Conservation (phyloP, 345 rosid genomes). For the Rhizophora mangle region DNA sequence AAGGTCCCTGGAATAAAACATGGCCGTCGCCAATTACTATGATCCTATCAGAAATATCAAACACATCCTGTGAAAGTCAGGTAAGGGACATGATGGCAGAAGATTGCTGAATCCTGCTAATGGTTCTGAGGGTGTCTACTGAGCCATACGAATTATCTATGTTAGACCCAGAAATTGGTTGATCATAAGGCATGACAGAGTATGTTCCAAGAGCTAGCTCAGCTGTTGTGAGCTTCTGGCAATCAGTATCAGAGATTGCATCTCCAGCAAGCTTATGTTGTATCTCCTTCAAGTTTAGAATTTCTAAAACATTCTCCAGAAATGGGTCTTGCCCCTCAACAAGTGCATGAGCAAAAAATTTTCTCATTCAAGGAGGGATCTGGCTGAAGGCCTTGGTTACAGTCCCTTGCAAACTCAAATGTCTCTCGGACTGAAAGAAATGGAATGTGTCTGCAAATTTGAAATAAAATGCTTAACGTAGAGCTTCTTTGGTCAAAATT, state of each 20-base stretch:
- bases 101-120: slow-evolving; percentile 36
- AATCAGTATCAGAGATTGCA: slow-evolving; percentile 26
- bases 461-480: background rate
- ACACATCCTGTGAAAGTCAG: slow-evolving; percentile 29
- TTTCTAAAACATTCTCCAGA: slow-evolving; percentile 32
- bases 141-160: slow-evolving; percentile 26
- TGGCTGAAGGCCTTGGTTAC: slow-evolving; percentile 34
- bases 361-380: slow-evolving; percentile 38
- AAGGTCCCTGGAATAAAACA: slow-evolving; percentile 34
- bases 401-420: slow-evolving; percentile 41
- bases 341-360: slow-evolving; percentile 40
- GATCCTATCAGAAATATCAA: slow-evolving; percentile 31
- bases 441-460: slow-evolving; percentile 30
- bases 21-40: slow-evolving; percentile 22
- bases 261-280: slow-evolving; percentile 29
- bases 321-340: slow-evolving; percentile 40
- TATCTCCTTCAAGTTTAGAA: slow-evolving; percentile 26
- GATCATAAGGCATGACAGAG: slow-evolving; percentile 35
- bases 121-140: slow-evolving; percentile 31
- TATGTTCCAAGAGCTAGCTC: slow-evolving; percentile 31
- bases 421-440: slow-evolving; percentile 34
- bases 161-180: slow-evolving; percentile 32
- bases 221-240: slow-evolving; percentile 37
- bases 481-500: no score
- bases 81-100: slow-evolving; percentile 28